phyloP scores from a whole-genome alignment of 257 asterid genomes.

The Solanum rostratum region DNA sequence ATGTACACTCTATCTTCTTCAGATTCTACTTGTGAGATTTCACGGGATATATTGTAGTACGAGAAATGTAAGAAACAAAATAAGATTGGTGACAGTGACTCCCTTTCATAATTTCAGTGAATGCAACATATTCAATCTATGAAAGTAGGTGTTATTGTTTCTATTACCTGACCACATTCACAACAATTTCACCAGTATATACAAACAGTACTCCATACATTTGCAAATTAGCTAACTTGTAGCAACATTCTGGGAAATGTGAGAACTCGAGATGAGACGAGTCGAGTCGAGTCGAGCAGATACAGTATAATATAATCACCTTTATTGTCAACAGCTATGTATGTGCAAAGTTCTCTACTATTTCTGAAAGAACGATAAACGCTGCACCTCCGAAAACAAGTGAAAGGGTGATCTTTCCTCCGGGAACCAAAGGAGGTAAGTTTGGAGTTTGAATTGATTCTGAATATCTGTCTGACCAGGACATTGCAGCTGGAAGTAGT shows the following conservation, averaged over 20 bases:
- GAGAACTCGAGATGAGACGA: background rate
- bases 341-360: constrained; percentile 40
- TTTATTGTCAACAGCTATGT: background rate
- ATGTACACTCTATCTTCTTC: too few relatives aligned
- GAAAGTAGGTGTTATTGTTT: background rate
- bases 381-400: constrained; percentile 68
- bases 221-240: background rate
- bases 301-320: background rate
- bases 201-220: background rate
- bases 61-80: background rate
- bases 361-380: constrained; percentile 49
- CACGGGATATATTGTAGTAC: too few relatives aligned
- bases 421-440: constrained; percentile 49
- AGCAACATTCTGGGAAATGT: background rate
- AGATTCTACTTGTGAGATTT: too few relatives aligned
- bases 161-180: background rate
- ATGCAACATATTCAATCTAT: background rate
- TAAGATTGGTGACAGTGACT: background rate
- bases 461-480: constrained; percentile 71
- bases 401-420: constrained; percentile 69
- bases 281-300: too few relatives aligned
- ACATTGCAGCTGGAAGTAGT: constrained; percentile 85
- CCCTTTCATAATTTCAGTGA: background rate
- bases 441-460: constrained; percentile 16
- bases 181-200: background rate